phyloP scores from a whole-genome alignment of 140 eudicot genomes.

The Senecio squalidus region DNA sequence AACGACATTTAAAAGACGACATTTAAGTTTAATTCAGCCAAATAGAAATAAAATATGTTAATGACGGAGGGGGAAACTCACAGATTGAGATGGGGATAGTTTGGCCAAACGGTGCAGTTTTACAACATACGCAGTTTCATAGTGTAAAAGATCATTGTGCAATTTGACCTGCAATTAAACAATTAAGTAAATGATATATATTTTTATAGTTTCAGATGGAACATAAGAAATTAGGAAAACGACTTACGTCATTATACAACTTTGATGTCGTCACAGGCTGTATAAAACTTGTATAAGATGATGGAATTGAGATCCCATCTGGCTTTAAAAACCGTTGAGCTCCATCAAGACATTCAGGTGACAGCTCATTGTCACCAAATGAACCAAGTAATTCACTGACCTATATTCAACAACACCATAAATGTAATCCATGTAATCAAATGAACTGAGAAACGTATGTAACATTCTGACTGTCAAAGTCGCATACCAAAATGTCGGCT shows the following conservation, averaged over 20 bases:
- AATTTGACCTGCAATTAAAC: constrained; percentile 52
- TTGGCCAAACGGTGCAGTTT: constrained; percentile 85
- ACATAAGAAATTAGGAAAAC: background rate
- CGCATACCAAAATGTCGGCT: constrained; percentile 86
- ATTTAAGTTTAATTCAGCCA: background rate
- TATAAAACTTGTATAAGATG: constrained; percentile 94
- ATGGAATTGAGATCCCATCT: constrained; percentile 95
- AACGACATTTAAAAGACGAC: background rate
- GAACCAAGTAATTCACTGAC: constrained; percentile 98
- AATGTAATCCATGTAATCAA: background rate
- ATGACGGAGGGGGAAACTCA: constrained; percentile 29
- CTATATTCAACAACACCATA: constrained; percentile 29
- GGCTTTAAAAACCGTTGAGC: constrained; percentile 89
- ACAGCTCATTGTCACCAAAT: constrained; percentile 97
- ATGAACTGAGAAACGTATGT: background rate
- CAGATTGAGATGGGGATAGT: constrained; percentile 87
- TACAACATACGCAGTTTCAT: constrained; percentile 95
- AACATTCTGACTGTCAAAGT: background rate
- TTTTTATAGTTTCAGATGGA: background rate
- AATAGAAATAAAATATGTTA: background rate
- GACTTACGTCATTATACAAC: constrained; percentile 69
- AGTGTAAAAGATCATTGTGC: constrained; percentile 90
- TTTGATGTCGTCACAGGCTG: constrained; percentile 91
- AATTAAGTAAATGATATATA: background rate
- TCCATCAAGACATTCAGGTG: constrained; percentile 99